Evolutionary conservation across 495 filamentous ascomycete genomes (phyloP), one percentile per base, ranked within the genome.

Genomic region (Baudoinia panamericana): DNA sequence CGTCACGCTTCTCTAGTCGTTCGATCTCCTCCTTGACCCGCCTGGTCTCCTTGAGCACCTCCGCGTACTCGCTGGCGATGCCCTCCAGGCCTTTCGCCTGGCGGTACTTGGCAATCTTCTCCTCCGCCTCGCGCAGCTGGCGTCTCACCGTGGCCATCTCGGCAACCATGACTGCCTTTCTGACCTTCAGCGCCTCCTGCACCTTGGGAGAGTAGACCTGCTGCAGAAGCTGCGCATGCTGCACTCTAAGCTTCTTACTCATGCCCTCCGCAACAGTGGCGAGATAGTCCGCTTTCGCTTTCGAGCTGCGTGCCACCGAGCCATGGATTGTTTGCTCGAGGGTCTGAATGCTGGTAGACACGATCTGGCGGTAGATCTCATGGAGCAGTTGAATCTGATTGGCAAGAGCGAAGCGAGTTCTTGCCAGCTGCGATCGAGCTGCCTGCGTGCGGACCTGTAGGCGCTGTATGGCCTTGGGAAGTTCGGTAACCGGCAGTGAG

Each of bases 261-360:
- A 75, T 52, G 15, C 69, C 66, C 26, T 66, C 57, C 5, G 78
- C 77, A 24, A 70, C 67, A n/a, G 69, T 61, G 27, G 72, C 70
- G 22, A 84, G 61, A 36, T 71, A 70, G 40, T 74, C 72, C 1
- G 68, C 65, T 47, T 66, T 63, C 0, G 72, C 64, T 43, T 64
- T 70, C 12, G 64, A 63, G 36, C 60, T 60, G 5, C 78, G 64
- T 5, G 80, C 69, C 2, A 82, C 48, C 3, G 68, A 58, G 27
- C 80, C 80, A 59, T 85, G 78, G 49, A 80, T 82, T 7, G 60
- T 66, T 32, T 69, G 63, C 50, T 79, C 75, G 5, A 79, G 58
- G 10, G 54, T 50, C 35, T 48, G 51, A 36, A 63, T 60, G 15
- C 35, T 35, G 25, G 48, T 26, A 27, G 55, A 45, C 1, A 56